These are phyloP conservation scores for Paragyromitra xinjiangensis DNA, from an alignment of 495 filamentous ascomycete genomes.

Conservation along the genomic window DNA sequence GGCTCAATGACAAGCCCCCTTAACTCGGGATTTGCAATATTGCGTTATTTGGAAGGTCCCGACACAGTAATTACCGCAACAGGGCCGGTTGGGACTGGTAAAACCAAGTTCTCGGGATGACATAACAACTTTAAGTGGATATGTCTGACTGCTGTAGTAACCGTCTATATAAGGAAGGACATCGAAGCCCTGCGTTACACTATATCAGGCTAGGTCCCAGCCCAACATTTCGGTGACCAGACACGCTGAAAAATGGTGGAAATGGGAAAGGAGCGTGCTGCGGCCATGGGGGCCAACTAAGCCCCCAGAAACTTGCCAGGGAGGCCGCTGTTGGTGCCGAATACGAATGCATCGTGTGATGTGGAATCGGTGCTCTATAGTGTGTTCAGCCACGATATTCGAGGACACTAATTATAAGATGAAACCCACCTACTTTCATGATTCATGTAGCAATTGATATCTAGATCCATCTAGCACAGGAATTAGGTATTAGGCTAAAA, in stretches of 20 bases:
- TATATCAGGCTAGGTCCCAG: constrained; percentile 16
- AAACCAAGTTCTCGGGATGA: constrained; percentile 46
- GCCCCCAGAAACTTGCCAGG: too few relatives aligned
- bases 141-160: not conserved
- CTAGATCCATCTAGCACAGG: constrained; percentile 17
- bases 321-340: constrained; percentile 6
- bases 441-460: not conserved
- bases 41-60: constrained; percentile 28
- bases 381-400: not conserved
- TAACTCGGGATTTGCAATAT: constrained; percentile 1
- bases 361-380: not conserved
- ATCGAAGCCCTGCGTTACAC: constrained; percentile 8
- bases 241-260: constrained; percentile 30
- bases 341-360: constrained; percentile 2
- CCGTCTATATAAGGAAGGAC: constrained; percentile 27
- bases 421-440: constrained; percentile 10
- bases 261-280: constrained; percentile 41
- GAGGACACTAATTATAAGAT: constrained; percentile 3
- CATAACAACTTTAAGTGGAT: constrained; percentile 17
- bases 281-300: not conserved
- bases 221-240: constrained; percentile 43
- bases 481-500: constrained; percentile 30
- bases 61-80: constrained; percentile 41
- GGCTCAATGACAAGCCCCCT: constrained; percentile 31
- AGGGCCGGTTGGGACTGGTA: constrained; percentile 21